Conservation (phyloP, 2,329 filamentous ascomycete species). For the Calonectria hongkongensis region DNA sequence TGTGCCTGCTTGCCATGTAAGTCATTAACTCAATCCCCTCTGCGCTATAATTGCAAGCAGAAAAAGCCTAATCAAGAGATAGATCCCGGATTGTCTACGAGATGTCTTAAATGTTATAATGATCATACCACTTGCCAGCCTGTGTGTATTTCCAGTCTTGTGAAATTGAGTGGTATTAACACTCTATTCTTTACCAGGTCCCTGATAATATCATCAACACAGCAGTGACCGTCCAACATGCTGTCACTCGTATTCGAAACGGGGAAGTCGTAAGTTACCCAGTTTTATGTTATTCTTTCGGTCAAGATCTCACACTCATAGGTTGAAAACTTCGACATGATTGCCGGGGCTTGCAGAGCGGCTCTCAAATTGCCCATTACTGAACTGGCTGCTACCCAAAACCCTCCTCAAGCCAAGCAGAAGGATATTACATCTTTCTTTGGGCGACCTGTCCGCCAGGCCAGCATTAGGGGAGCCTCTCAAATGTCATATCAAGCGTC, state of each 20-base stretch:
- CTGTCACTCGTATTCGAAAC: background rate
- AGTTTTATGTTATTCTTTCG: no score
- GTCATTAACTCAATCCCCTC: background rate
- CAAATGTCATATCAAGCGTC: slow-evolving; percentile 2
- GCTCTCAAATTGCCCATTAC: slow-evolving; percentile 6
- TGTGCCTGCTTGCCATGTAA: background rate
- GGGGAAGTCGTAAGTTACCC: background rate
- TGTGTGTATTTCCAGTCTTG: background rate
- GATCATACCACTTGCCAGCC: background rate
- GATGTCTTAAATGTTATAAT: background rate
- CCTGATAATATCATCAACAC: background rate
- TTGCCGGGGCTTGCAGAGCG: slow-evolving; percentile 8
- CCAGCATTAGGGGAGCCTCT: background rate
- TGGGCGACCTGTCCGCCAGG: background rate
- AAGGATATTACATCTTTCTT: background rate
- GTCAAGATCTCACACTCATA: background rate
- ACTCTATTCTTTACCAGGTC: background rate
- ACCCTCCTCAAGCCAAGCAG: background rate
- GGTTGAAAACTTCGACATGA: slow-evolving; percentile 14
- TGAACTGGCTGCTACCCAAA: background rate
- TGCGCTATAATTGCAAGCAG: background rate
- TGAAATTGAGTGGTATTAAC: no score
- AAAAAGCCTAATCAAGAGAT: background rate
- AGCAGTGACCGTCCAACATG: slow-evolving; percentile 2
- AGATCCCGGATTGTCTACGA: background rate